These are phyloP conservation scores for Tulasnella sp. DNA, from an alignment of 768 basidiomycete species.

Conservation along the genomic window DNA sequence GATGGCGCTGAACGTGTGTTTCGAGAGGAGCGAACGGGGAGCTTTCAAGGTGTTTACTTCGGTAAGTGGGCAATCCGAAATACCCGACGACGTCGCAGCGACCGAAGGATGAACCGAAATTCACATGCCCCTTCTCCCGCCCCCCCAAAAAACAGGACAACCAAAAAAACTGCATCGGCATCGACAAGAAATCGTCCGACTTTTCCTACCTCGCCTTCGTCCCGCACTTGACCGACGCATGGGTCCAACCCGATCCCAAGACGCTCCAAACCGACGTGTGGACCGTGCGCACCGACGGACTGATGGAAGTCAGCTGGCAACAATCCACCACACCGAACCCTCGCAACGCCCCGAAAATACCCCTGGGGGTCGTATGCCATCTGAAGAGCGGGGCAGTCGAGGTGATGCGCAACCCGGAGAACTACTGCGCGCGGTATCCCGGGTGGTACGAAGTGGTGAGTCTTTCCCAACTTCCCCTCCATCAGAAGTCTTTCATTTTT, in stretches of 20 bases:
- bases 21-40: background rate
- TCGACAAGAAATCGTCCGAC: background rate
- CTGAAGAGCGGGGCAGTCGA: background rate
- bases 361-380: background rate
- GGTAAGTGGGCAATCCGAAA: background rate
- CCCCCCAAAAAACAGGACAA: background rate
- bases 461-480: background rate
- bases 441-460: background rate
- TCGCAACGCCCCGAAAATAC: background rate
- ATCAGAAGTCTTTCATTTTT: background rate
- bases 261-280: background rate
- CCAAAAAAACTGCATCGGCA: background rate
- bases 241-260: background rate
- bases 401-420: background rate
- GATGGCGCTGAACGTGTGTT: background rate
- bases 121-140: background rate
- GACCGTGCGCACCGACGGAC: background rate
- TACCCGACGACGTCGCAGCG: background rate
- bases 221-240: background rate
- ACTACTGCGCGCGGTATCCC: background rate
- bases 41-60: background rate
- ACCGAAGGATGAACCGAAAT: background rate
- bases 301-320: background rate
- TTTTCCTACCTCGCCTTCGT: constrained; percentile 1
- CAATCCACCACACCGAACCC: background rate